Conservation (phyloP, 2,329 filamentous ascomycete species). For the Endoconidiophora polonica region DNA sequence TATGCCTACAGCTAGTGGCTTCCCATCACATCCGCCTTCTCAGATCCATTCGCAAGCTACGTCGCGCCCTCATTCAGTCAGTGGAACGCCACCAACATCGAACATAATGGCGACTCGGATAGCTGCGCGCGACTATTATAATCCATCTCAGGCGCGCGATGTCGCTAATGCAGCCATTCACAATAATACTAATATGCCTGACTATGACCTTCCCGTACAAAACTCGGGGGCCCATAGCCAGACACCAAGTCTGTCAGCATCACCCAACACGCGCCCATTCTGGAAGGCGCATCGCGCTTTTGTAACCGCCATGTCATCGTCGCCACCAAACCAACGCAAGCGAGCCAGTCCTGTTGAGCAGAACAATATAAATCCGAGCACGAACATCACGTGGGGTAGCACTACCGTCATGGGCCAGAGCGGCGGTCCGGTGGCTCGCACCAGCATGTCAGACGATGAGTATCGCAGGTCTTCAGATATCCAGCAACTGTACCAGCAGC, state of each 20-base stretch:
- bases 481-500: too few species aligned
- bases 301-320: conserved; percentile 21
- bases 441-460: conserved; percentile 39
- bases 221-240: conserved; percentile 5
- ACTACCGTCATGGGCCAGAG: conserved; percentile 30
- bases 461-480: conserved; percentile 18
- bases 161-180: too few species aligned
- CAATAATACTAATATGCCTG: too few species aligned
- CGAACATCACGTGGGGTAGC: conserved; percentile 31
- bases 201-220: too few species aligned
- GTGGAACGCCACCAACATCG: conserved; percentile 39
- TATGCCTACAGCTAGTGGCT: conserved; percentile 22
- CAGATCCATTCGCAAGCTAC: conserved; percentile 8
- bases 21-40: conserved; percentile 27
- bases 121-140: conserved; percentile 25
- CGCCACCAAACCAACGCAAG: conserved; percentile 26
- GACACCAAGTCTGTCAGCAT: conserved; percentile 35
- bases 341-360: conserved; percentile 49
- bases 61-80: conserved; percentile 16
- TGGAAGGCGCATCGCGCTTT: conserved; percentile 30
- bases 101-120: conserved; percentile 15
- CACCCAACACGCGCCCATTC: conserved; percentile 37
- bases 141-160: conserved; percentile 23
- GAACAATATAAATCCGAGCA: conserved; percentile 34
- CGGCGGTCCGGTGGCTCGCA: conserved; percentile 22